phyloP scores from a whole-genome alignment of 2,329 filamentous ascomycete species.

The Xylaria arbuscula region DNA sequence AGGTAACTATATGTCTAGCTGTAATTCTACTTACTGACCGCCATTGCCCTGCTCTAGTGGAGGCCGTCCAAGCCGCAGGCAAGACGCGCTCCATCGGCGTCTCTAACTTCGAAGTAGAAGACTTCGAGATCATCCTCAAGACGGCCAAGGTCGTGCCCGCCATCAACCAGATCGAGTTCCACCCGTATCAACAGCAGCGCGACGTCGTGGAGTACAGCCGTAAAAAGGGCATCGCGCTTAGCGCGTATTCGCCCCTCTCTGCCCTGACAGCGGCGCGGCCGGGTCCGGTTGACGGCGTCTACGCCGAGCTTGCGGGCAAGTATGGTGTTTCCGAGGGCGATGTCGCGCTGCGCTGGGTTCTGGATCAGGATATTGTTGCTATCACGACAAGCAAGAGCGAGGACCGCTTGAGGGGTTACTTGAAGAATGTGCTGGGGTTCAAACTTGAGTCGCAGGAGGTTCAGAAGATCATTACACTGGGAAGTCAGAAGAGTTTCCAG shows the following conservation, averaged over 20 bases:
- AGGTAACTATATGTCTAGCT: background rate
- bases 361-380: conserved; percentile 67
- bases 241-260: conserved; percentile 65
- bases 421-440: conserved; percentile 61
- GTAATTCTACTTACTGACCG: too few relatives aligned
- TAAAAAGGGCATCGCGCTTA: conserved; percentile 64
- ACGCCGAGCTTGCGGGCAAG: conserved; percentile 63
- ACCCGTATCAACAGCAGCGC: conserved; percentile 76
- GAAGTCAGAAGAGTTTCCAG: conserved; percentile 67
- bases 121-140: conserved; percentile 65
- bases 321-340: conserved; percentile 66
- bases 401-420: conserved; percentile 64
- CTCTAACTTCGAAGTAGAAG: conserved; percentile 72
- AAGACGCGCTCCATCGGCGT: conserved; percentile 77
- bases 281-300: conserved; percentile 63
- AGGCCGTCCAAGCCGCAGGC: conserved; percentile 72
- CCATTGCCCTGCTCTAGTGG: conserved; percentile 50
- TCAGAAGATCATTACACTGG: conserved; percentile 63
- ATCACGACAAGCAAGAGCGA: conserved; percentile 68
- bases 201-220: conserved; percentile 66
- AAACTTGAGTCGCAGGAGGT: conserved; percentile 69
- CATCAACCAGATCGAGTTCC: conserved; percentile 82
- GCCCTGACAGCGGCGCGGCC: conserved; percentile 54
- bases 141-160: conserved; percentile 71
- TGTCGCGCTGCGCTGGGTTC: conserved; percentile 65